phyloP scores from a whole-genome alignment of 2,329 filamentous ascomycete genomes.

The Helotiales sp. region DNA sequence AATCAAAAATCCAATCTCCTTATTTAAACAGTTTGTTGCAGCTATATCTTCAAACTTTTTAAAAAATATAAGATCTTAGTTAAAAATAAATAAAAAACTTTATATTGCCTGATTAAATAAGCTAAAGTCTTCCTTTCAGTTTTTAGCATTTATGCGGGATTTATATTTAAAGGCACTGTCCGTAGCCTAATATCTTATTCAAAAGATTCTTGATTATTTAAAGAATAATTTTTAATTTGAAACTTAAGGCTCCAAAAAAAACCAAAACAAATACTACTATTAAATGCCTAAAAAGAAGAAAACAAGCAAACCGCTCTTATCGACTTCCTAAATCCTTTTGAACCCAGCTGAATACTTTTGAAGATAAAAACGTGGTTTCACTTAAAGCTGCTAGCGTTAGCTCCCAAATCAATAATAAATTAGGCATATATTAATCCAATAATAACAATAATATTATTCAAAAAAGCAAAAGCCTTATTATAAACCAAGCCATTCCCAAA shows the following conservation, averaged over 20 bases:
- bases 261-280: not conserved
- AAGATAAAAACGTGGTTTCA: conserved; percentile 11
- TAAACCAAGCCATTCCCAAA: conserved; percentile 11
- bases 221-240: too few relatives aligned
- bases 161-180: not conserved
- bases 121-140: not conserved
- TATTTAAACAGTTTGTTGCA: too few relatives aligned
- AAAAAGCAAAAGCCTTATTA: conserved; percentile 11
- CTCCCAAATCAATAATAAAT: conserved; percentile 12
- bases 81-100: not conserved
- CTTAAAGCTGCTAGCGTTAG: conserved; percentile 2
- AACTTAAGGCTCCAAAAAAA: not conserved
- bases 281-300: not conserved
- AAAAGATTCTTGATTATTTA: too few relatives aligned
- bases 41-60: too few relatives aligned
- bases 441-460: not conserved
- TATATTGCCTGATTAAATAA: not conserved
- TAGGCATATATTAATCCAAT: conserved; percentile 9
- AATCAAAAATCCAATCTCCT: not conserved
- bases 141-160: not conserved
- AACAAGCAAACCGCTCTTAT: conserved; percentile 16
- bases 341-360: too few relatives aligned
- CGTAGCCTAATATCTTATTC: not conserved
- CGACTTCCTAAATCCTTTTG: conserved; percentile 16
- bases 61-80: too few relatives aligned